These are phyloP conservation scores for Penicillium capsulatum DNA, from an alignment of 2,329 filamentous ascomycete genomes.

Conservation along the genomic window DNA sequence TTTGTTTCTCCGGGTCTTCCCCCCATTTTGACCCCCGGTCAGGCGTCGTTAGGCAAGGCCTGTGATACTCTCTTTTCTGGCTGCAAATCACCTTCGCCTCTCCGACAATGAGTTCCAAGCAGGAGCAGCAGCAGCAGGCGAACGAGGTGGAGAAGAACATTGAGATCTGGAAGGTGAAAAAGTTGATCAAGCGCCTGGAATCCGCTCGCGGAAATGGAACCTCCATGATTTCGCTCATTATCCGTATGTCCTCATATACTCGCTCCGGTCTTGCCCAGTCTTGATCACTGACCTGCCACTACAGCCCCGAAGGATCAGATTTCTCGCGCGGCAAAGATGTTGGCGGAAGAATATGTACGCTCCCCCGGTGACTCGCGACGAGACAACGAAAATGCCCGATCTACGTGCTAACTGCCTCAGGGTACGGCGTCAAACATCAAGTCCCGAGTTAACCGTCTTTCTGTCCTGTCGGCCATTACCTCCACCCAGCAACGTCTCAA, in stretches of 20 bases:
- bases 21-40: slow-evolving; percentile 17
- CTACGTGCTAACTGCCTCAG: slow-evolving; percentile 41
- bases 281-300: slow-evolving; percentile 17
- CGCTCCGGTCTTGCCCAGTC: slow-evolving; percentile 1
- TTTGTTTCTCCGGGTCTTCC: slow-evolving; percentile 19
- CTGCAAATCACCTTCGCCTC: slow-evolving; percentile 26
- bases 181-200: slow-evolving; percentile 98
- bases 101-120: slow-evolving; percentile 71
- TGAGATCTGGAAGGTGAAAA: slow-evolving; percentile 91
- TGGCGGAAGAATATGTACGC: slow-evolving; percentile 98
- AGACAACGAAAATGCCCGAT: too few species aligned
- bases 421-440: slow-evolving; percentile 99
- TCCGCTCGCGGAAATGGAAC: slow-evolving; percentile 97
- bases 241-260: slow-evolving; percentile 63
- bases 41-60: slow-evolving; percentile 23
- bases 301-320: slow-evolving; percentile 96
- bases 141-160: slow-evolving; percentile 98
- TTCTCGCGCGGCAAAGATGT: slow-evolving; percentile 95
- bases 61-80: slow-evolving; percentile 20
- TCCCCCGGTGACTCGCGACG: slow-evolving; percentile 6
- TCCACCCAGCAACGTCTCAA: slow-evolving; percentile 99
- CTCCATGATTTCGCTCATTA: slow-evolving; percentile 99
- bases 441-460: slow-evolving; percentile 97
- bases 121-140: slow-evolving; percentile 55
- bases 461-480: slow-evolving; percentile 94